Percentiles rank a stretch among this genome's conserved stretches.
These are phyloP conservation scores for Lentinus polychrous DNA, from an alignment of 1,284 basidiomycete species.

Conservation along the genomic window DNA sequence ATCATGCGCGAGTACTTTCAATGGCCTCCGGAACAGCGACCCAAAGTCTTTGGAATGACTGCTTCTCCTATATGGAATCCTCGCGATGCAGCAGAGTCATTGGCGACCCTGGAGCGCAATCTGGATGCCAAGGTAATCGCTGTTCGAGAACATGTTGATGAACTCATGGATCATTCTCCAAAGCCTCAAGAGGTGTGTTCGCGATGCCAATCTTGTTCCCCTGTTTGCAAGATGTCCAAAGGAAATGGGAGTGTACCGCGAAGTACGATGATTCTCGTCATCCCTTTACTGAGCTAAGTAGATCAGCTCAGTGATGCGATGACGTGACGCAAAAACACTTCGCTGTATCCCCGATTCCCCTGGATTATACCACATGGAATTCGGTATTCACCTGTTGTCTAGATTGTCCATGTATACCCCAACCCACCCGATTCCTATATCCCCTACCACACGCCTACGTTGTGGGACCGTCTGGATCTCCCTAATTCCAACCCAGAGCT, in stretches of 20 bases:
- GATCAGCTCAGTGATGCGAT: no score
- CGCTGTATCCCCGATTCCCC: no score
- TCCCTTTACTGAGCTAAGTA: no score
- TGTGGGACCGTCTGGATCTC: slow-evolving; percentile 48
- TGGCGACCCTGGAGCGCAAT: slow-evolving; percentile 60
- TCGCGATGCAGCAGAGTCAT: slow-evolving; percentile 52
- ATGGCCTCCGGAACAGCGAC: slow-evolving; percentile 39
- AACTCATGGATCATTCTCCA: slow-evolving; percentile 54
- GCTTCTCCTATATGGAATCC: slow-evolving; percentile 80
- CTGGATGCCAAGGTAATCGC: slow-evolving; percentile 69
- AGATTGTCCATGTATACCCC: slow-evolving; percentile 56
- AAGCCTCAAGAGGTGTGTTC: slow-evolving; percentile 56
- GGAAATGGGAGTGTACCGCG: background rate
- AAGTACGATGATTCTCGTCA: background rate
- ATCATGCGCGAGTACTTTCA: slow-evolving; percentile 76
- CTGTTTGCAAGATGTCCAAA: background rate
- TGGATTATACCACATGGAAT: background rate
- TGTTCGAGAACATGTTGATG: slow-evolving; percentile 58
- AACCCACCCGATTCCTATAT: slow-evolving; percentile 40
- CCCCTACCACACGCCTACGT: slow-evolving; percentile 44
- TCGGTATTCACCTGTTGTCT: background rate
- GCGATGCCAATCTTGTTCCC: background rate
- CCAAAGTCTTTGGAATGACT: slow-evolving; percentile 86
- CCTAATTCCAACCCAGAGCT: slow-evolving; percentile 36
- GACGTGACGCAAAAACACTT: no score